Base-by-base conservation (phyloP, 345 rosid species). In the Microthlaspi erraticum region DNA sequence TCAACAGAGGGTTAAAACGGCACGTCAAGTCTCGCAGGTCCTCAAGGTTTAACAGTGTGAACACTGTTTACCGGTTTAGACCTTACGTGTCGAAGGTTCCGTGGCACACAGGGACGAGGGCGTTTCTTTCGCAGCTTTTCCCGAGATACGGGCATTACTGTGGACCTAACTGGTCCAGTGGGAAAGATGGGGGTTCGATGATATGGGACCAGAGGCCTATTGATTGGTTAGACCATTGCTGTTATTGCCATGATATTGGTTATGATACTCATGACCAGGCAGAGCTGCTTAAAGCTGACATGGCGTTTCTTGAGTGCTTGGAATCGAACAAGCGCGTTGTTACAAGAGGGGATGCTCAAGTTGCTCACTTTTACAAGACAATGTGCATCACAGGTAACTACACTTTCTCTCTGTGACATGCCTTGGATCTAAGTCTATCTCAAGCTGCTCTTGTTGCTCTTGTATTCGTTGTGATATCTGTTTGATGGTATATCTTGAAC, bases 91-190 rank as follows among this genome's bases (percentile, higher is more conserved):
- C 89, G 0, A 94, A 94, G 82, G 91, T 91, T 67, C 99, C 99
- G 0, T 94, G 99, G 99, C 99, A 94, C 75, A 85, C 91, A 1
- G 97, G 98, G 33, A 69, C 88, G 3, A 86, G 99, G 66, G 97
- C 91, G 23, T 77, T 86, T 74, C 91, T 94, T 52, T 94, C 97
- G 20, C 93, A 87, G 81, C 80, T 94, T 61, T 94, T 94, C 68
- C 99, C 99, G 13, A 79, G 97, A 12, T 91, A 91, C 17, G 99
- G 96, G 41, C 91, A 94, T 80, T 94, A 94, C 60, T 94, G 99
- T 77, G 99, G 97, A 17, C 99, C 99, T 0, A 94, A 94, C 32
- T 94, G 99, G 99, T 94, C 99, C 0, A 94, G 99, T 61, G 99
- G 97, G 57, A 94, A 94, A 77, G 86, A 88, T 73, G 69, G 82